Evolutionary conservation across 1,284 basidiomycete species (phyloP), one percentile per base, ranked within the genome.

Genomic region (Cystobasidium slooffiae): DNA sequence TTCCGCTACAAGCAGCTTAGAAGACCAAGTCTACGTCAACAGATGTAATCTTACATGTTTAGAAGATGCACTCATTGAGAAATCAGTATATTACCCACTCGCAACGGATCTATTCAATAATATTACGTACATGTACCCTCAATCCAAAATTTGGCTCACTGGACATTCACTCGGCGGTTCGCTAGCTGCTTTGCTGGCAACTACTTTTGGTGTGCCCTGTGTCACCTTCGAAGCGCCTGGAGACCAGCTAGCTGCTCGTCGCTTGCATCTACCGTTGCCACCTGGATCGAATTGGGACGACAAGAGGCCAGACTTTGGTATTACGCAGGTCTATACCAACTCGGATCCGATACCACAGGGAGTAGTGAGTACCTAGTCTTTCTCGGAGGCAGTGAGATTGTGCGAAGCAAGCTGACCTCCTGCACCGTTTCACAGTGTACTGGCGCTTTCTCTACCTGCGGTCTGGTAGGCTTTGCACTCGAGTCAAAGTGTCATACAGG

Each of bases 151-250:
- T 75, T 99, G 96, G 97, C 84, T 98, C 52, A 88, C 88, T 18
- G 96, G 96, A 0, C 94, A 97, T 82, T 95, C 91, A 18, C 84
- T 99, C 7, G 94, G 95, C 56, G 95, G 94, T 14, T 88, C 92
- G 0, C 84, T 98, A 6, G 90, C 93, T 0, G 88, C 91, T n/a
- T 86, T 97, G 68, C 85, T 98, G 20, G 94, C 92, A 0, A 85
- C 89, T 18, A 97, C 96, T 0, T 99, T 97, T 81, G 96, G 96
- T n/a, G 86, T 86, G 0, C 96, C 96, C 0, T 91, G 88, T 6
- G 90, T 98, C 31, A 86, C 93, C 0, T 95, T 96, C 80, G 95
- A 98, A 84, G 86, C 93, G 20, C 95, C 95, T 0, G 95, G 94
- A 5, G 97, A 99, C 79, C 88, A 87, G 78, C 86, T 96, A 81